phyloP scores from a whole-genome alignment of 169 alveolate species.

The Plasmodium yoelii region DNA sequence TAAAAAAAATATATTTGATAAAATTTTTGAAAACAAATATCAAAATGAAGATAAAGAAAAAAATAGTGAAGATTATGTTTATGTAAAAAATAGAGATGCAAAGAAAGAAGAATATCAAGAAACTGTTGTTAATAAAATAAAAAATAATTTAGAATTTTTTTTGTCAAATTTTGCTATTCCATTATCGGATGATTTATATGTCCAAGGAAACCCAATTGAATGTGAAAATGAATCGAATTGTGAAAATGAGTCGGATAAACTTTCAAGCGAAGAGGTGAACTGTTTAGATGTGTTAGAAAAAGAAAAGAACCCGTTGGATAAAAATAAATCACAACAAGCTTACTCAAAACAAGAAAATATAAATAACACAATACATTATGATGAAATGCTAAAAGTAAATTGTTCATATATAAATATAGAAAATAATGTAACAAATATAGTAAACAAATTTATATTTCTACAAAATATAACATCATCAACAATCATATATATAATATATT shows the following conservation, averaged over 20 bases:
- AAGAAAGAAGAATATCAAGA: constrained; percentile 42
- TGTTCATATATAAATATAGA: neutral
- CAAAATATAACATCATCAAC: constrained; percentile 21
- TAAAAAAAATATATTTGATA: constrained; percentile 11
- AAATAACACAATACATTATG: neutral
- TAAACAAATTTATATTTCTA: constrained; percentile 4
- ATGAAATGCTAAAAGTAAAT: constrained; percentile 3
- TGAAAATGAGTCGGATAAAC: neutral
- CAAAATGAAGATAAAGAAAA: neutral
- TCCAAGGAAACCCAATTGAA: constrained; percentile 32
- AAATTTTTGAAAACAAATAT: constrained; percentile 8
- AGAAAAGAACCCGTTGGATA: neutral
- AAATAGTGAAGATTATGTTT: neutral
- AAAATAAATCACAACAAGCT: neutral
- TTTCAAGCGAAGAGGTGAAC: neutral
- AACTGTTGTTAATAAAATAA: constrained; percentile 21
- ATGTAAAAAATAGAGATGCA: constrained; percentile 28
- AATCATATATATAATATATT: constrained; percentile 4
- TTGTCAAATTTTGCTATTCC: constrained; percentile 57
- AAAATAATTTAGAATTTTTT: constrained; percentile 45
- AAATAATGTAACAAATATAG: constrained; percentile 15
- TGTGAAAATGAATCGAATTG: neutral
- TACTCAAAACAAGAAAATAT: neutral
- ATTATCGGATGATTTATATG: constrained; percentile 1
- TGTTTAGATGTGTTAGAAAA: neutral